Base-by-base conservation (phyloP, 495 filamentous ascomycete genomes). In the Apodospora peruviana region DNA sequence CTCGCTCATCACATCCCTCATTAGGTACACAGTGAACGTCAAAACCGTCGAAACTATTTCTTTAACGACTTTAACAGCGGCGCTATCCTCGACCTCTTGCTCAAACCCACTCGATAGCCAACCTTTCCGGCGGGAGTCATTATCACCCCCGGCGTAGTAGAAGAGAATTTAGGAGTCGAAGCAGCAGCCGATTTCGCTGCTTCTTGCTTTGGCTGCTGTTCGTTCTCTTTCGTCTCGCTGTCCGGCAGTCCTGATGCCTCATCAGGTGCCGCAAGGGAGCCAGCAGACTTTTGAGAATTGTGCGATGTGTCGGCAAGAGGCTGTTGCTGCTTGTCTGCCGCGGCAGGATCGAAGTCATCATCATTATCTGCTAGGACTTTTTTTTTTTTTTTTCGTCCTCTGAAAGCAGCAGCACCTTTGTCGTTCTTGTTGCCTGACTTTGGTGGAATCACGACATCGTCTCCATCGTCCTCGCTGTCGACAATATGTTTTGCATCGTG, bases 41-140 rank as follows among this genome's bases (percentile, higher is more conserved):
- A 7, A 32, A 32, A 32, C 7, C 7, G 14, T 32, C 27, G 7
- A 32, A 14, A 14, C 7, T 32, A 45, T 34, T 58, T 61, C 45
- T 45, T 49, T 40, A 61, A 14, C 11, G 17, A 45, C 47, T 61
- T 64, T 40, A 64, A 25, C 47, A 64, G 36, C n/a, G 60, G 58
- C 17, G 60, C 60, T 11, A 64, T 61, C 40, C 55, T 50, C 35
- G 60, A 56, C 55, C 19, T 48, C 40, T 47, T 59, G 40, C 60
- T 64, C 48, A 64, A 21, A 1, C 60, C 60, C 18, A 64, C 60
- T 1, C 60, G 52, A 29, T 56, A 59, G 37, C 42, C 52, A 8
- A 55, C 55, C 38, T 57, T 55, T 7, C 14, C 18, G 4, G 23
- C 20, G 9, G 41, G 16, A 14, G 34, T 20, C 4, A 24, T 7